Evolutionary conservation across 164 flowering plant species (phyloP), one percentile per base, ranked within the genome.

Genomic region (Paratinospora sagittata): DNA sequence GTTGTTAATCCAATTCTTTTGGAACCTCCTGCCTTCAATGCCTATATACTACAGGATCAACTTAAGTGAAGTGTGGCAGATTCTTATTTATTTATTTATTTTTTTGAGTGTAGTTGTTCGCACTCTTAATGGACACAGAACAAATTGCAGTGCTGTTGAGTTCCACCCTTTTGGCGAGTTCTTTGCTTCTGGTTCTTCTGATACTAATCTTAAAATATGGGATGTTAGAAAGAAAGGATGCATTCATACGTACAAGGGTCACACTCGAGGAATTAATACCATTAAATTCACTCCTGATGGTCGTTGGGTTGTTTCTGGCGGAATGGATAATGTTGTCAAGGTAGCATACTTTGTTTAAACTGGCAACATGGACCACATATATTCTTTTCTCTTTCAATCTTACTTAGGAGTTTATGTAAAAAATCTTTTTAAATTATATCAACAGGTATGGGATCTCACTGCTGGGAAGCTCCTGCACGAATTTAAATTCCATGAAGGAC

Each of bases 251-350:
- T 92, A 92, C 75, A 89, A 88, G 79, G 97, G 97, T 63, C 97
- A 92, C 34, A 83, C 85, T 64, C 86, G 77, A 73, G 91, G 90
- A 66, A 75, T 92, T 71, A 81, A 83, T 74, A 86, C 90, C 19
- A 85, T 92, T 57, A 85, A 78, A 75, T 92, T 92, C 77, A 80
- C 84, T 65, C 97, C 97, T 66, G 97, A 92, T 88, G 97, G 97
- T 77, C 96, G 97, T 57, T 92, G 97, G 97, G 87, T 92, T 49
- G 97, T 92, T 69, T 90, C 97, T 76, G 97, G 97, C 73, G 97
- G 97, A 77, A 73, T 76, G 43, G 97, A 92, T 73, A 90, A 88
- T 78, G 79, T 78, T 65, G 96, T 92, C 1, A 92, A 92, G 92
- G 97, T 92, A 83, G 72, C 55, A 26, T 52, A 70, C 41, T 52